Percentiles rank a stretch among this genome's conserved stretches.
These are phyloP conservation scores for Candida pseudoglaebosa DNA, from an alignment of 805 yeast genomes.

Conservation along the genomic window DNA sequence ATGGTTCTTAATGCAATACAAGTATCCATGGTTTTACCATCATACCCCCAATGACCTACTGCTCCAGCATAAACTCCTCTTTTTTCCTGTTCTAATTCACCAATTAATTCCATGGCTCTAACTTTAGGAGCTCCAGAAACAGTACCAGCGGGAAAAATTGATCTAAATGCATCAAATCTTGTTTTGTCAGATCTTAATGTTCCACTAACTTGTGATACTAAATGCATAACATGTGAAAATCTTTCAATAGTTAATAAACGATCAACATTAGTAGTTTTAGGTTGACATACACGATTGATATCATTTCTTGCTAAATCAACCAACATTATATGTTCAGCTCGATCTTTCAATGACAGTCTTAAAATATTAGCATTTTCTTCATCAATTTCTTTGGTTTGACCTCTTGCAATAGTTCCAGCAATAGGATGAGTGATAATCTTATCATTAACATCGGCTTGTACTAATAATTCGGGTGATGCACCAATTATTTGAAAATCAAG, in stretches of 20 bases:
- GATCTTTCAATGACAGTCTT: conserved; percentile 76
- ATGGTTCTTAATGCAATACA: conserved; percentile 97
- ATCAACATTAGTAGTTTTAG: conserved; percentile 80
- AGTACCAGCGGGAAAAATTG: conserved; percentile 98
- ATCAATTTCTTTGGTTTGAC: conserved; percentile 88
- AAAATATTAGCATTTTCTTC: conserved; percentile 74
- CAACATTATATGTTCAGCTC: conserved; percentile 98
- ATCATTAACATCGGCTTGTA: conserved; percentile 68
- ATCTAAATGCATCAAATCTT: conserved; percentile 94
- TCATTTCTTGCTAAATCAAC: conserved; percentile 98
- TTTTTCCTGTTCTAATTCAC: conserved; percentile 84
- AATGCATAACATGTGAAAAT: conserved; percentile 95
- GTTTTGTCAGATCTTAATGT: conserved; percentile 78
- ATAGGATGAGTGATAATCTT: conserved; percentile 92
- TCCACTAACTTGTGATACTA: conserved; percentile 93
- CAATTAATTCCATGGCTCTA: conserved; percentile 91
- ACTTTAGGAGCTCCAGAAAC: conserved; percentile 99
- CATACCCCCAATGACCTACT: conserved; percentile 97
- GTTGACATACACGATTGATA: conserved; percentile 91
- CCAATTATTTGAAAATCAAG: conserved; percentile 93
- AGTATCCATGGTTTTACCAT: conserved; percentile 92
- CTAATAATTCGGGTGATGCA: conserved; percentile 94
- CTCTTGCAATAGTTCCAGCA: conserved; percentile 94
- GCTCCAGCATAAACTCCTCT: conserved; percentile 99
- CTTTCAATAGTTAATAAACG: conserved; percentile 85